Evolutionary conservation across 2,329 filamentous ascomycete species (phyloP), one percentile per base, ranked within the genome.

Genomic region (Venturia carpophila): DNA sequence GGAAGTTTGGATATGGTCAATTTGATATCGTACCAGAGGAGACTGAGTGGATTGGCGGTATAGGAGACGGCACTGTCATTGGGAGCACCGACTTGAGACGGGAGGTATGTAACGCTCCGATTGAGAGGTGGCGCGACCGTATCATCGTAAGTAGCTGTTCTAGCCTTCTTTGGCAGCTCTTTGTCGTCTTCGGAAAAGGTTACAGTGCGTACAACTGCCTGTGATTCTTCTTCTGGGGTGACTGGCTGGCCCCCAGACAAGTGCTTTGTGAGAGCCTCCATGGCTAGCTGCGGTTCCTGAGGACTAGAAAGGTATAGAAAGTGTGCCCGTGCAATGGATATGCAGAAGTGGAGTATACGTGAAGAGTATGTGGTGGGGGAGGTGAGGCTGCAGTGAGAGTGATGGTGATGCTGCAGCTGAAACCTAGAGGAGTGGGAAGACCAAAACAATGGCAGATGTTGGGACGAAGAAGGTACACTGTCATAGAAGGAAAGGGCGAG

Each of bases 1-100:
- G 68, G 66, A 3, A 67, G 21, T 30, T 68, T 55, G 21, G 34
- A 27, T 58, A 69, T 56, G 27, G 71, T 67, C 24, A 73, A 69
- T 17, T 56, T 47, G 21, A 70, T 41, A 63, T 73, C 72, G 47
- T 64, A 55, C 64, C 65, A 69, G 58, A 69, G 68, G 15, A 73
- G 69, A 1, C 61, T 55, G 13, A 68, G 42, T 3, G 72, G 71
- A 24, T 68, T 66, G 5, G 68, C 68, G 19, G 72, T 73, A 47
- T 71, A 73, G 10, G 70, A 69, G 17, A 72, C 55, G 17, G 70
- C 68, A 10, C 42, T 47, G 5, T 60, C 27, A 17, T 27, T 19
- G 17, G 39, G 37, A n/a, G 21, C 24, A 11, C 65, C 66, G 27
- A 64, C 30, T 30, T 67, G 66, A n/a, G 65, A 67, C 42, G 66